Evolutionary conservation across 1,139 yeast genomes (phyloP), one percentile per base, ranked within the genome.

Genomic region (Yamadazyma taylorii): DNA sequence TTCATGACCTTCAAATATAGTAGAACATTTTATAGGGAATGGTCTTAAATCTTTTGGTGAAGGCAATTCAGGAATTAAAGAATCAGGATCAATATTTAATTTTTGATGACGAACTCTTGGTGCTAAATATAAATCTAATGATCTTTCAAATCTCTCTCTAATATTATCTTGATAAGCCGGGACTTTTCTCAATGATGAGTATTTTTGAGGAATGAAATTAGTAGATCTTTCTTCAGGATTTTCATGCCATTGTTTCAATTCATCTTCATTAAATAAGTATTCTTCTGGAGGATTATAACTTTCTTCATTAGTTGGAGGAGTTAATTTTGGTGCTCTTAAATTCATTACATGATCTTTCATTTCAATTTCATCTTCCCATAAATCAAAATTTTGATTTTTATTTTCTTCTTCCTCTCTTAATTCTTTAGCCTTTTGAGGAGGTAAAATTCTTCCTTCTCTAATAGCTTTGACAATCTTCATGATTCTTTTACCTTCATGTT

Each of bases 261-360:
- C 98, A 55, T 89, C 92, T 37, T 80, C 85, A 11, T 80, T 81
- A 44, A 87, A 68, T 50, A 92, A 64, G 56, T 92, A 92, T 67
- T 92, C 99, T 57, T 78, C 96, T 11, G 99, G 99, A 32, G 99
- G 99, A 56, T 92, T 92, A 63, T 92, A 92, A 52, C 95, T 83
- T 65, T 92, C 97, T 51, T 90, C 98, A 57, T 94, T 81, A 1
- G 97, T 88, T 43, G 99, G 99, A 32, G 97, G 97, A 14, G 96
- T 81, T 54, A 89, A 56, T 61, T 92, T 92, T 27, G 99, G 98
- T 15, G 98, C 98, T 57, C 96, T 79, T 50, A 90, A 69, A 47
- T 80, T 88, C 97, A 89, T 89, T 29, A 89, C 72, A 62, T 90
- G 97, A 51, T 78, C 81, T 27, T 61, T 57, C 2, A 65, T 49